Base-by-base conservation (phyloP, 805 yeast genomes). In the Teunomyces barrocoloradensis region DNA sequence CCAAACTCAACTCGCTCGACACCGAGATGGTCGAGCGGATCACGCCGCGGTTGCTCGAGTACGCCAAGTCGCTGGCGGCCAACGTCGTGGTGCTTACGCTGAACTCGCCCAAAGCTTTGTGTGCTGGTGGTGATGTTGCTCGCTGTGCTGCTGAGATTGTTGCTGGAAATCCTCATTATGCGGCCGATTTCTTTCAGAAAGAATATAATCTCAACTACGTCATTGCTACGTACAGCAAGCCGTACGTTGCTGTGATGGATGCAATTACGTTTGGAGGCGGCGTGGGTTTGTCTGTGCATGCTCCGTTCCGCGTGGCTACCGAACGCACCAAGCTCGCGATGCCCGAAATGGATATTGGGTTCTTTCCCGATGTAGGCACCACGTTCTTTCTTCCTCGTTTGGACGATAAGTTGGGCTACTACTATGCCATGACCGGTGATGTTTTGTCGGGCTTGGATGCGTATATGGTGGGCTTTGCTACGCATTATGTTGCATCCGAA, bases 241-340 rank as follows among this genome's bases (percentile, higher is more conserved):
- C 98, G 1, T 77, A 87, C 50, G 84, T 94, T n/a, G 75, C 96
- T 0, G 60, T 89, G 33, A 84, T 87, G 82, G 85, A 94, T 61
- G 97, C 98, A 18, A 88, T 92, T 57, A 89, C 92, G 23, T 89
- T 94, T 96, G 99, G 98, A 46, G 98, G 98, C 44, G 98, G 98
- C 57, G 96, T 90, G 38, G 98, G 99, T 4, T 71, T 94, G 39
- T 77, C 92, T 0, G 85, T 89, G 36, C 98, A 94, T 68, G 85
- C 89, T 10, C 92, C 97, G 3, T 92, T 92, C 75, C 81, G 98
- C 61, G 73, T 94, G 33, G 96, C 95, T n/a, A 87, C 96, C 36
- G 97, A 92, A 58, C 79, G 80, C 58, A 91, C 98, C 9, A 78
- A 84, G 63, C 79, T 90, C 71, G 96, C 98, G 52, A 94, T 94